A percentile compares a stretch with the other conserved stretches of the same genome.
Evolutionary conservation across 768 basidiomycete genomes (phyloP).

Genomic region (Agaricus blazei): DNA sequence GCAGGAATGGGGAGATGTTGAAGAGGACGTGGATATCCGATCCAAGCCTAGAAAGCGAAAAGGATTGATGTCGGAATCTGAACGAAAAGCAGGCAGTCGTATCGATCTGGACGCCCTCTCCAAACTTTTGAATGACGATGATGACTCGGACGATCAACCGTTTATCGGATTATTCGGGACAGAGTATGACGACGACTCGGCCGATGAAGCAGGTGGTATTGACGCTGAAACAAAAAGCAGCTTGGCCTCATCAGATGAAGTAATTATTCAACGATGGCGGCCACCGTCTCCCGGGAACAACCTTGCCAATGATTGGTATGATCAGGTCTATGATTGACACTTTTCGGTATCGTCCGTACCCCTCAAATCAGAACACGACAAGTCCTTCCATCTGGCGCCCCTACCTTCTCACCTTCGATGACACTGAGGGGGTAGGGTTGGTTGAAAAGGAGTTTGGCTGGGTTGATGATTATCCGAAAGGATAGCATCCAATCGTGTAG

Average conservation of each 20-base stretch:
- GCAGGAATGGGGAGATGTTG: constrained; percentile 26
- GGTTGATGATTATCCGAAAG: too few relatives aligned
- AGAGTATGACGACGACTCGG: constrained; percentile 8
- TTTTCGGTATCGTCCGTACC: neutral
- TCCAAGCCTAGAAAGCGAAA: constrained; percentile 2
- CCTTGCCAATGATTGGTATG: constrained; percentile 23
- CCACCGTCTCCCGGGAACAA: constrained; percentile 23
- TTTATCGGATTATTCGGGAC: constrained; percentile 12
- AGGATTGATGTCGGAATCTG: constrained; percentile 4
- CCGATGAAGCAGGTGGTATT: constrained; percentile 12
- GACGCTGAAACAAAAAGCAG: constrained; percentile 1
- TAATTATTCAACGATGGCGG: constrained; percentile 44
- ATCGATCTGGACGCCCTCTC: constrained; percentile 56
- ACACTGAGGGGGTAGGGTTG: too few relatives aligned
- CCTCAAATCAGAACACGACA: too few relatives aligned
- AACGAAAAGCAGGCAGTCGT: constrained; percentile 25
- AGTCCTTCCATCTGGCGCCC: too few relatives aligned
- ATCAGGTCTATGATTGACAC: constrained; percentile 34
- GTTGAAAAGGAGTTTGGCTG: too few relatives aligned
- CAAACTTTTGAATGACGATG: constrained; percentile 37
- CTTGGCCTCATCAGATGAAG: constrained; percentile 15
- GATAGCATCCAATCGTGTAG: too few relatives aligned
- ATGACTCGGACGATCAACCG: constrained; percentile 20
- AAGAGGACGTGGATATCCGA: constrained; percentile 14
- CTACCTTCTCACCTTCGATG: too few relatives aligned